Evolutionary conservation across 352 stramenopile genomes (phyloP).

Genomic region (Peronospora farinosa): DNA sequence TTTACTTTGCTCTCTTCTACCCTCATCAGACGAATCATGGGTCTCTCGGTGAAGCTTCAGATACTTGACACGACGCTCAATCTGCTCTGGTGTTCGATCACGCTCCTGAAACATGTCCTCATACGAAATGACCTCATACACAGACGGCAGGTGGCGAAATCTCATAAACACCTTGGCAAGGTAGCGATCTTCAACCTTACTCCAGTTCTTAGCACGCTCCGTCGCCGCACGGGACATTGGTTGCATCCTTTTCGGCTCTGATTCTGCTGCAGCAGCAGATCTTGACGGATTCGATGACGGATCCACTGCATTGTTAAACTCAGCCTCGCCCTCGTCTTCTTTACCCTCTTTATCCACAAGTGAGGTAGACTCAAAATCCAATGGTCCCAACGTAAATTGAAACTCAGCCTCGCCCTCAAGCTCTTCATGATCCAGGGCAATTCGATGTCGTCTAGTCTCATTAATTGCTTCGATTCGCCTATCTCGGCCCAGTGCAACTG

Average conservation of each 20-base stretch:
- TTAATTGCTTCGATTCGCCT: conserved; percentile 51
- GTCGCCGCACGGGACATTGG: conserved; percentile 28
- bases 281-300: conserved; percentile 7
- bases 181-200: conserved; percentile 74
- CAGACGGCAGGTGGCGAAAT: conserved; percentile 73
- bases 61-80: conserved; percentile 77
- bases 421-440: conserved; percentile 65
- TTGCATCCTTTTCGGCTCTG: conserved; percentile 25
- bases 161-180: conserved; percentile 73
- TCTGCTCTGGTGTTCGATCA: conserved; percentile 76
- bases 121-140: conserved; percentile 85
- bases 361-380: conserved; percentile 55
- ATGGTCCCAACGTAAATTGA: conserved; percentile 54
- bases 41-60: conserved; percentile 72
- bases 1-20: conserved; percentile 35
- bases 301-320: conserved; percentile 17
- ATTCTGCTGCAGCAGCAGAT: conserved; percentile 7
- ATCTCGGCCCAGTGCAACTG: conserved; percentile 56
- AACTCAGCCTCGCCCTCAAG: conserved; percentile 79
- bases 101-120: conserved; percentile 88
- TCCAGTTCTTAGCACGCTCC: conserved; percentile 76
- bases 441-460: conserved; percentile 59
- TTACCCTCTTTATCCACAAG: conserved; percentile 37
- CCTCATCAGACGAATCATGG: conserved; percentile 60
- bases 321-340: conserved; percentile 27